Percentiles rank a stretch among this genome's conserved stretches.
These are phyloP conservation scores for Suhomyces coccinellae DNA, from an alignment of 1,139 yeast species.

Conservation along the genomic window DNA sequence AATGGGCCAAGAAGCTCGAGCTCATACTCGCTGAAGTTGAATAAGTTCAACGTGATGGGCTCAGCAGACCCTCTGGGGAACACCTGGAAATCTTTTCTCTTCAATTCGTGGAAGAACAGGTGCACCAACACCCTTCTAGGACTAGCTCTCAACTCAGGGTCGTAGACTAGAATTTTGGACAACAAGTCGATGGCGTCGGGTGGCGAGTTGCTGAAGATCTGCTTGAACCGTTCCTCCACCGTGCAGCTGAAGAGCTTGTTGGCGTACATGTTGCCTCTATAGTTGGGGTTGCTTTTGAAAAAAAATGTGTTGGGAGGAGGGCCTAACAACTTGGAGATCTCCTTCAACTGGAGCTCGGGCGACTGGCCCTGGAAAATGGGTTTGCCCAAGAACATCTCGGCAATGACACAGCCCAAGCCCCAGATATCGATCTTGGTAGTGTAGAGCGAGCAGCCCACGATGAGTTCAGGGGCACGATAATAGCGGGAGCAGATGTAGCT, in stretches of 20 bases:
- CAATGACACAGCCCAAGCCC: conserved; percentile 85
- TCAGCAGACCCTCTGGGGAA: conserved; percentile 53
- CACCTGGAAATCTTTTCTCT: conserved; percentile 55
- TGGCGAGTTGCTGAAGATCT: conserved; percentile 69
- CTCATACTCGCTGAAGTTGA: conserved; percentile 56
- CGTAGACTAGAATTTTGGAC: conserved; percentile 69
- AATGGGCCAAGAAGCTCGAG: conserved; percentile 49
- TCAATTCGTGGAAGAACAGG: conserved; percentile 69
- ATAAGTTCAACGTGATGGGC: conserved; percentile 47
- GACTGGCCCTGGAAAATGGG: conserved; percentile 82
- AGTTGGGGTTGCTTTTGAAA: conserved; percentile 70
- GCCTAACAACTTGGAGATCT: conserved; percentile 73
- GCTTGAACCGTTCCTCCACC: conserved; percentile 62
- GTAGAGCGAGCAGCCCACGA: conserved; percentile 73
- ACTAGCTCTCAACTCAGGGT: conserved; percentile 65
- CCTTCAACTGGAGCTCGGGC: conserved; percentile 72
- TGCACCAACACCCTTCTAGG: conserved; percentile 71
- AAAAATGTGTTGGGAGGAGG: conserved; percentile 75
- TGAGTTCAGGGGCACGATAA: conserved; percentile 81
- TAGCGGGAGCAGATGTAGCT: conserved; percentile 79
- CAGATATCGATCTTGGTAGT: conserved; percentile 81
- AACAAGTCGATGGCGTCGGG: conserved; percentile 69
- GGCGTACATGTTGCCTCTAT: conserved; percentile 71
- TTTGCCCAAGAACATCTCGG: conserved; percentile 79
- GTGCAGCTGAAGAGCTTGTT: conserved; percentile 66